These are phyloP conservation scores for Articulospora tetracladia DNA, from an alignment of 495 filamentous ascomycete genomes.

Conservation along the genomic window DNA sequence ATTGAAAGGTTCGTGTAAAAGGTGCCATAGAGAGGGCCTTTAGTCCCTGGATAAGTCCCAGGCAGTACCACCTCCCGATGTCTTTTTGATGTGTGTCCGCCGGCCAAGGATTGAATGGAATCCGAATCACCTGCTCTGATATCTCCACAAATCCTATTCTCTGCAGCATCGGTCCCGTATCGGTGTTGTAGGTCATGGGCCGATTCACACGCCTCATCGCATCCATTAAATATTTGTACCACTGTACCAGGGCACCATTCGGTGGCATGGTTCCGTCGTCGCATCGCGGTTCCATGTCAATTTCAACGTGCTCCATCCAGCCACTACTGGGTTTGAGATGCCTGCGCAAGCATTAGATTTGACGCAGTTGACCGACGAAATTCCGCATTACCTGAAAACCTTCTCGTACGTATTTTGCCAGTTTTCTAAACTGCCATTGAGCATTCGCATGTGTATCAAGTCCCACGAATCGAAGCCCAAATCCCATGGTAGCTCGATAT, in stretches of 20 bases:
- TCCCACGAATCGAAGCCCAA: constrained; percentile 76
- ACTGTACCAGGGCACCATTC: constrained; percentile 49
- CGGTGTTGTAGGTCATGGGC: constrained; percentile 62
- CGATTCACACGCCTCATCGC: constrained; percentile 64
- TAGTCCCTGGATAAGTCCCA: constrained; percentile 68
- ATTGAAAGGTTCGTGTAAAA: constrained; percentile 62
- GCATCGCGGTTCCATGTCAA: constrained; percentile 76
- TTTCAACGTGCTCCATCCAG: constrained; percentile 87
- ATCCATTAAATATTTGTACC: constrained; percentile 66
- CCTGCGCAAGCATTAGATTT: constrained; percentile 29
- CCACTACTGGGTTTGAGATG: constrained; percentile 78
- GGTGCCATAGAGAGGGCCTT: constrained; percentile 72
- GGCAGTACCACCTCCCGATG: constrained; percentile 81
- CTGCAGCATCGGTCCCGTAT: constrained; percentile 59
- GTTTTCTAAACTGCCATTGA: constrained; percentile 73
- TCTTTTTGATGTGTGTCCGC: constrained; percentile 62
- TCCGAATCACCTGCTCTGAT: constrained; percentile 63
- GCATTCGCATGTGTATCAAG: constrained; percentile 78
- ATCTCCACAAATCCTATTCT: constrained; percentile 82
- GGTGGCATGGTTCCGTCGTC: constrained; percentile 61
- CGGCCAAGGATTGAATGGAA: constrained; percentile 81
- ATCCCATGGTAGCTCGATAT: constrained; percentile 80
- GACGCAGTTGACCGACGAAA: neutral
- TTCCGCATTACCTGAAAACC: constrained; percentile 54
- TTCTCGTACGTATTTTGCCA: constrained; percentile 75